Base-by-base conservation (phyloP, 2,329 filamentous ascomycete species). In the Cladophialophora yegresii region DNA sequence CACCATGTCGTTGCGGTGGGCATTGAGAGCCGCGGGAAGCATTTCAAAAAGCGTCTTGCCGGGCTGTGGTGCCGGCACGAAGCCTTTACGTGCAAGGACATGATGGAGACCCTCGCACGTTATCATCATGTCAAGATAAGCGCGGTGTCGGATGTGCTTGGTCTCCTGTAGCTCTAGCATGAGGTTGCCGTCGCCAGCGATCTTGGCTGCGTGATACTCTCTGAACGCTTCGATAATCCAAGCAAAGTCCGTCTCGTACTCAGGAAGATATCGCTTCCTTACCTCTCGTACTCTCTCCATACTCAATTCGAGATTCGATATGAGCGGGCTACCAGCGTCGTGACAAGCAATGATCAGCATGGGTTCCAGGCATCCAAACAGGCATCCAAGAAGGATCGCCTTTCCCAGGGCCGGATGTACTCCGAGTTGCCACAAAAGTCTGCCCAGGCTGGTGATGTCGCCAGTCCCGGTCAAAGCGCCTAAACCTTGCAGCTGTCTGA, bases 321-420 rank as follows among this genome's bases (percentile, higher is more conserved):
- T 58, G 13, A 68, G 40, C 5, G 62, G 57, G 26, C 54, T 50
- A 23, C 47, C 55, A 26, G 58, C 32, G 30, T 63, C 59, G 49
- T 65, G 59, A 56, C 62, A 69, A 7, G 95, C 95, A 62, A 96
- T 89, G 2, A 93, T 98, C 60, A 98, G 85, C 26, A 91, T 87
- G 75, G 93, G 93, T 77, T 99, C 95, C 1, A 98, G 83, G 72
- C 93, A 98, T 72, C 89, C 90, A 79, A 97, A 98, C 51, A 96
- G 86, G 3, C 87, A 87, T 0, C 92, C 91, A 30, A 96, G 83
- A 4, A 99, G 82, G 56, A 97, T 90, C 30, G 98, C 84, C 76
- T 99, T 99, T 16, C 93, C 93, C 0, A 98, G 82, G 75, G 96
- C 96, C 10, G 97, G 93, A 74, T 98, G 95, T 0, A 98, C 80